Percentiles rank a stretch among this genome's conserved stretches.
phyloP scores from a whole-genome alignment of 2,329 filamentous ascomycete species.

The Acrodontium crateriforme region DNA sequence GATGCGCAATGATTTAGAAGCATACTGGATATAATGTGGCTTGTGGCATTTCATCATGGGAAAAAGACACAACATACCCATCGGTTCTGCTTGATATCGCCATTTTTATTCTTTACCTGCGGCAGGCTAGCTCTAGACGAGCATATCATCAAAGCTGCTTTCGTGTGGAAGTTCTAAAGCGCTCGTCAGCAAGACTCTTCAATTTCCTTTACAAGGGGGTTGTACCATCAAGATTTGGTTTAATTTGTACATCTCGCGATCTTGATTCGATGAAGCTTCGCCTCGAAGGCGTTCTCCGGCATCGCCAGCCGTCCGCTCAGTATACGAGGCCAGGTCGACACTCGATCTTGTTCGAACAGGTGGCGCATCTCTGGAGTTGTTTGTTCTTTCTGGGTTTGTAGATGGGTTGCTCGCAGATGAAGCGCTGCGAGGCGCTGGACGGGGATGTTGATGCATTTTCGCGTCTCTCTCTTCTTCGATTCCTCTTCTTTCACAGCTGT shows the following conservation, averaged over 20 bases:
- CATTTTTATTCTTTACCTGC: conserved; percentile 40
- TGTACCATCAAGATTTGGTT: conserved; percentile 85
- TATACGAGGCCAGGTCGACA: conserved; percentile 36
- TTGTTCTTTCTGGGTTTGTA: conserved; percentile 55
- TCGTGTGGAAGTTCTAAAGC: conserved; percentile 73
- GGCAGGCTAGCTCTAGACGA: conserved; percentile 64
- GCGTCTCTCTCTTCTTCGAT: too few relatives aligned
- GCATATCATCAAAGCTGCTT: conserved; percentile 71
- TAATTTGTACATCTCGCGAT: conserved; percentile 62
- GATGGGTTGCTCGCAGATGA: conserved; percentile 60
- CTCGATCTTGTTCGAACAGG: conserved; percentile 39
- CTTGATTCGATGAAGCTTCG: conserved; percentile 29
- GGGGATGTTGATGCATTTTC: conserved; percentile 94
- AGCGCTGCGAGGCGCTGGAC: conserved; percentile 56
- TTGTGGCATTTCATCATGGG: too few relatives aligned
- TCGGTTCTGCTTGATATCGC: conserved; percentile 61
- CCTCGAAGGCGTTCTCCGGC: conserved; percentile 20
- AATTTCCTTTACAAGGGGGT: neutral
- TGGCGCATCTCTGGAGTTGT: conserved; percentile 56
- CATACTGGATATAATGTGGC: too few relatives aligned
- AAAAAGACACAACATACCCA: conserved; percentile 49
- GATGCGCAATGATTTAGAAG: too few relatives aligned
- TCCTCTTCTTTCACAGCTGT: neutral
- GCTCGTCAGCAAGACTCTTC: conserved; percentile 4
- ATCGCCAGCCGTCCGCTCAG: conserved; percentile 36